Percentiles rank a stretch among this genome's conserved stretches.
These are phyloP conservation scores for Benincasa hispida DNA, from an alignment of 306 rosid species.

Conservation along the genomic window DNA sequence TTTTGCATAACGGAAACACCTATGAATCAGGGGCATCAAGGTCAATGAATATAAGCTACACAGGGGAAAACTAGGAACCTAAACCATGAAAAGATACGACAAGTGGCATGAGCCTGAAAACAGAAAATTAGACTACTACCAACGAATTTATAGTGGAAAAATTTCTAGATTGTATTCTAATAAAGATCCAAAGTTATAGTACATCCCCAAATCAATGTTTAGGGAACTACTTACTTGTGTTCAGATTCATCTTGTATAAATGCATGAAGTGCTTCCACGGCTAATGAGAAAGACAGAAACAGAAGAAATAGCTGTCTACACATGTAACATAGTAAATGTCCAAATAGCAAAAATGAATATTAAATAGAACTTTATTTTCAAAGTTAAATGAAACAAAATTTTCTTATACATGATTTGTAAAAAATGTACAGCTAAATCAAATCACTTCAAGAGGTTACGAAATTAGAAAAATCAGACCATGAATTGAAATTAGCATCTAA, in stretches of 20 bases:
- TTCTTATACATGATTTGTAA: background rate
- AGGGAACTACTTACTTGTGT: constrained; percentile 73
- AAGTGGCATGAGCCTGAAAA: background rate
- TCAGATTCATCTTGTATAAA: constrained; percentile 98
- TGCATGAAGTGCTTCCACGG: constrained; percentile 96
- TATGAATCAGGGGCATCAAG: background rate
- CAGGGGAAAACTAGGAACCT: background rate
- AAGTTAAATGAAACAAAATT: background rate
- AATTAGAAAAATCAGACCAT: background rate
- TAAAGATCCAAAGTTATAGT: background rate
- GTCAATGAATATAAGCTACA: background rate
- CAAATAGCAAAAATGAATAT: background rate
- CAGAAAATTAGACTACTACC: background rate
- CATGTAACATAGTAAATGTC: constrained; percentile 39
- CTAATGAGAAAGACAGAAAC: constrained; percentile 95
- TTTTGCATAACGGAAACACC: background rate
- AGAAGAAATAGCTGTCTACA: constrained; percentile 99
- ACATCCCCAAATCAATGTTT: background rate
- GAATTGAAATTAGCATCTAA: background rate
- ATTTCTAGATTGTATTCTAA: background rate
- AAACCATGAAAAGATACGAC: background rate
- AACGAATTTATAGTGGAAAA: background rate
- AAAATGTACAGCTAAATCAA: background rate
- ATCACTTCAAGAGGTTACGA: background rate
- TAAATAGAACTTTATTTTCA: background rate